Conservation (phyloP, 371 early-diverging fungal species). For the Rhizopus microsporus region DNA sequence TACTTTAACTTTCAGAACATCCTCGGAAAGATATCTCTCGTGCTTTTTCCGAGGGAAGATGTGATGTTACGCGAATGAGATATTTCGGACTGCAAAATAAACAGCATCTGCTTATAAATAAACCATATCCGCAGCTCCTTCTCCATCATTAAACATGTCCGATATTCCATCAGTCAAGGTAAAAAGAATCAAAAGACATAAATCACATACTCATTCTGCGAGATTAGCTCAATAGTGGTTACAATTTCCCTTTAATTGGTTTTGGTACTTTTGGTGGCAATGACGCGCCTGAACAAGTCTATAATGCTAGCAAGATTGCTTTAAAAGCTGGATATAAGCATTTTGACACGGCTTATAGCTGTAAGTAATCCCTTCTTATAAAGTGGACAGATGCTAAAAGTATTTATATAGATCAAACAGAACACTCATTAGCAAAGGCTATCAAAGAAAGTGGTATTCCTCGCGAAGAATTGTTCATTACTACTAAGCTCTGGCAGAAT, state of each 20-base stretch:
- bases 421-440: constrained; percentile 78
- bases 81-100: no score
- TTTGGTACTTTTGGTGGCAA: constrained; percentile 49
- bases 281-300: constrained; percentile 38
- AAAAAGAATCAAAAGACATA: no score
- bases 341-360: constrained; percentile 49
- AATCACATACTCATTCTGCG: no score
- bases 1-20: no score
- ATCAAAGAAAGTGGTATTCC: constrained; percentile 55
- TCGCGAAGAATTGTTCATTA: constrained; percentile 80
- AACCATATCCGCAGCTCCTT: no score
- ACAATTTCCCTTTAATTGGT: constrained; percentile 41
- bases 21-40: no score
- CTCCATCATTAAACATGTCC: no score
- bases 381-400: no score
- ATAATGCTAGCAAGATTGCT: constrained; percentile 41
- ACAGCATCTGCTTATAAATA: no score
- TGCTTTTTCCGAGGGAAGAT: no score
- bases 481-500: constrained; percentile 90
- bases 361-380: constrained; percentile 21
- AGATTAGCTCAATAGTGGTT: constrained; percentile 33
- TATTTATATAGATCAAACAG: constrained; percentile 43
- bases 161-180: no score
- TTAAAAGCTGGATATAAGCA: constrained; percentile 41
- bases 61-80: no score